Conservation (phyloP, 1,139 yeast species). For the Magnusiomyces tetraspermus region DNA sequence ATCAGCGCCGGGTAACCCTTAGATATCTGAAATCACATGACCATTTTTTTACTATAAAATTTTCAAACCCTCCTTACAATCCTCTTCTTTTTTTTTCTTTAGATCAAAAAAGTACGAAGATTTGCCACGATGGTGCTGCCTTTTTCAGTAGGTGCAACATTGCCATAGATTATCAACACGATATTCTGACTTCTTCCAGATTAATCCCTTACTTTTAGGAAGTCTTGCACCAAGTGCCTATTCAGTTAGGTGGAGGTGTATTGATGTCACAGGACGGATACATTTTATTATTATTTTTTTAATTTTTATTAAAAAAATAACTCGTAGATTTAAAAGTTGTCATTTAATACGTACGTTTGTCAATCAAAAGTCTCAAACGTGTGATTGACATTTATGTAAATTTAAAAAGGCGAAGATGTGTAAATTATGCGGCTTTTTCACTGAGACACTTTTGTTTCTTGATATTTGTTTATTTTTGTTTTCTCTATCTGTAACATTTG, state of each 20-base stretch:
- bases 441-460: too few relatives aligned
- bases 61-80: constrained; percentile 6
- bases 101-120: constrained; percentile 32
- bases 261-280: constrained; percentile 35
- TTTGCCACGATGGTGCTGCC: constrained; percentile 33
- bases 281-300: constrained; percentile 18
- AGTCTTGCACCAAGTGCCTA: constrained; percentile 30
- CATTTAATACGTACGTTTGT: background rate
- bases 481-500: too few relatives aligned
- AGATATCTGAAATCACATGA: background rate
- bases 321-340: background rate
- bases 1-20: too few relatives aligned
- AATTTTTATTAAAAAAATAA: background rate
- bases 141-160: constrained; percentile 27
- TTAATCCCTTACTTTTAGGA: constrained; percentile 33
- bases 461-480: too few relatives aligned
- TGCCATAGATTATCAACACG: constrained; percentile 29
- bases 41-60: too few relatives aligned
- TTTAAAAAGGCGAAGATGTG: too few relatives aligned
- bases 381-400: too few relatives aligned
- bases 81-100: constrained; percentile 23
- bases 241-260: constrained; percentile 30
- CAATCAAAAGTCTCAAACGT: too few relatives aligned
- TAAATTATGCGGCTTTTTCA: too few relatives aligned
- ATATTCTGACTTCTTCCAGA: constrained; percentile 31